Conservation (phyloP, 352 stramenopile species). For the Phytophthora idaei region DNA sequence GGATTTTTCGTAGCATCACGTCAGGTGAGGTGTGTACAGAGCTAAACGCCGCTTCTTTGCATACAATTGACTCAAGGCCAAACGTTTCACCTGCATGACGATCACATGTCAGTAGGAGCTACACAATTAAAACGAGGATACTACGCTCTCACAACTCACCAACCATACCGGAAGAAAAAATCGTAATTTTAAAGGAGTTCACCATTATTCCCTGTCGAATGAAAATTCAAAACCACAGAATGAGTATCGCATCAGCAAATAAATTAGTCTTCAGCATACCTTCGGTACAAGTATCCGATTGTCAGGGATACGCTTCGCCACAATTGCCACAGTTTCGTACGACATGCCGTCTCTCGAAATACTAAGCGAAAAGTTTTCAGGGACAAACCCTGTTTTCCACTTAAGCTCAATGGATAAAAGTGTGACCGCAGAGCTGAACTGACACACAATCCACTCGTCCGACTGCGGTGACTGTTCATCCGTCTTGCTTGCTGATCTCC, state of each 20-base stretch:
- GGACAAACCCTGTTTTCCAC: conserved; percentile 52
- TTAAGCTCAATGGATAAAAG: conserved; percentile 52
- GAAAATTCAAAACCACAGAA: conserved; percentile 6
- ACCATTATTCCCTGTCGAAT: conserved; percentile 33
- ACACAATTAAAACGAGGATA: conserved; percentile 1
- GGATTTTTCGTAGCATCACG: conserved; percentile 62
- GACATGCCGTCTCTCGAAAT: conserved; percentile 52
- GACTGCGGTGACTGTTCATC: conserved; percentile 18
- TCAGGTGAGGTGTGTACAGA: conserved; percentile 55
- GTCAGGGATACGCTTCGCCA: conserved; percentile 33
- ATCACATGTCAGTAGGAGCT: conserved; percentile 11
- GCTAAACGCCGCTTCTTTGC: conserved; percentile 53
- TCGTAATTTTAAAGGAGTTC: conserved; percentile 53
- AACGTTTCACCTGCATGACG: conserved; percentile 41
- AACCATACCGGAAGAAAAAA: conserved; percentile 34
- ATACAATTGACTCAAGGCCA: conserved; percentile 57
- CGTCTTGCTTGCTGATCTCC: conserved; percentile 43
- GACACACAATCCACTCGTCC: conserved; percentile 59
- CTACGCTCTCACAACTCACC: conserved; percentile 25
- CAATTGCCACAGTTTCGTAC: conserved; percentile 58
- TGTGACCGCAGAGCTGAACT: conserved; percentile 53
- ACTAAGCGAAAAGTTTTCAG: conserved; percentile 46
- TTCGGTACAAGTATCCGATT: conserved; percentile 53
- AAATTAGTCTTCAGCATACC: conserved; percentile 27
- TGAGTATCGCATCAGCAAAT: conserved; percentile 1